These are phyloP conservation scores for Cercospora sp. DNA, from an alignment of 2,329 filamentous ascomycete genomes.

Conservation along the genomic window DNA sequence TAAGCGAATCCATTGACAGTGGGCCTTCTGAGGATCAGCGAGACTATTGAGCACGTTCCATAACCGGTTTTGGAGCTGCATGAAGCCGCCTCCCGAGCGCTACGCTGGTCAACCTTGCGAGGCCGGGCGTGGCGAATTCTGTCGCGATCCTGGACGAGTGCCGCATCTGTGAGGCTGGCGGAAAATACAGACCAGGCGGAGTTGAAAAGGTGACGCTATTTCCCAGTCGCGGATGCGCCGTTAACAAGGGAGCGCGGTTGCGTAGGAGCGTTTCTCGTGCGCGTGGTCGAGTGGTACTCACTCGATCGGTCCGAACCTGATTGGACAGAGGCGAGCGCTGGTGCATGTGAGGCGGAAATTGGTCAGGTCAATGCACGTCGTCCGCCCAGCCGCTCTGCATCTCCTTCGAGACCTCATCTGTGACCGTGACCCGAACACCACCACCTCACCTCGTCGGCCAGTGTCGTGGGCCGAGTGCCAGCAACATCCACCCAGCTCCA, in stretches of 20 bases:
- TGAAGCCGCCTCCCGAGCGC: conserved; percentile 10
- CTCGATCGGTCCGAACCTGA: background rate
- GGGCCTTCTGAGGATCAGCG: background rate
- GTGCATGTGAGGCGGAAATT: conserved; percentile 2
- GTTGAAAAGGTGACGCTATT: background rate
- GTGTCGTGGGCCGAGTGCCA: background rate
- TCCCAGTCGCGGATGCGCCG: background rate
- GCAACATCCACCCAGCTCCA: background rate
- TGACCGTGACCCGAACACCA: background rate
- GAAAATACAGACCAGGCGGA: background rate
- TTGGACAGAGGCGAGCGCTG: background rate
- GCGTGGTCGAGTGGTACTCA: background rate
- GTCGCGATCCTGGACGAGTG: background rate
- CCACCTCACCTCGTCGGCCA: background rate
- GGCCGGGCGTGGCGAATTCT: conserved; percentile 1
- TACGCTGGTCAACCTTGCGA: conserved; percentile 4
- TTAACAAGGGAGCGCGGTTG: background rate
- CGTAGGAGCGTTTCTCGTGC: background rate
- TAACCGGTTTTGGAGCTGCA: conserved; percentile 9
- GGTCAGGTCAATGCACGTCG: conserved; percentile 1
- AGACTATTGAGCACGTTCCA: conserved; percentile 13
- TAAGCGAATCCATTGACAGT: background rate
- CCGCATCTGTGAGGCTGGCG: background rate
- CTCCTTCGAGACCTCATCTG: conserved; percentile 6
- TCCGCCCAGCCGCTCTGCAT: conserved; percentile 1